Percentiles rank a stretch among this genome's conserved stretches.
Conservation (phyloP, 2,329 filamentous ascomycete genomes). For the Botrytis paeoniae region DNA sequence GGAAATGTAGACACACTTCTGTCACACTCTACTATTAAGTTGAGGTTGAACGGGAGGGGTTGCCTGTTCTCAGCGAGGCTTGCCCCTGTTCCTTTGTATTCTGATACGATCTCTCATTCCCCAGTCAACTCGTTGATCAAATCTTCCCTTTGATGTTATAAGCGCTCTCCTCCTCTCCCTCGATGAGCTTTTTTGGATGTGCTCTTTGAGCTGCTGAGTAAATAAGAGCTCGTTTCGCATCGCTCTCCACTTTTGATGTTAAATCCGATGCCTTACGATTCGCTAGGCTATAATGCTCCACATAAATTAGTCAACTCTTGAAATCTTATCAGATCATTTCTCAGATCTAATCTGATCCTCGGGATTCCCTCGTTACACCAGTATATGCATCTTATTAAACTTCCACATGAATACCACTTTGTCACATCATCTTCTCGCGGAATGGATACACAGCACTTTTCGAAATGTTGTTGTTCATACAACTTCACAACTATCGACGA, state of each 20-base stretch:
- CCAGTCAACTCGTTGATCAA: not conserved
- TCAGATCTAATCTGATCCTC: slow-evolving; percentile 15
- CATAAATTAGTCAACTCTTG: not conserved
- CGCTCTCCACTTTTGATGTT: not conserved
- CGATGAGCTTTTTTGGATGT: not conserved
- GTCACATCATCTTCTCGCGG: not conserved
- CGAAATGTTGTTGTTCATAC: not conserved
- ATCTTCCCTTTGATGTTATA: not conserved
- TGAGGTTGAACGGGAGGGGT: not conserved
- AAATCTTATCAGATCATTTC: slow-evolving; percentile 11
- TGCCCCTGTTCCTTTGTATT: not conserved
- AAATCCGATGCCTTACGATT: not conserved
- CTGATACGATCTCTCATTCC: not conserved
- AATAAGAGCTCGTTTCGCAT: not conserved
- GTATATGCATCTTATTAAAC: not conserved
- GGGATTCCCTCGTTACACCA: not conserved
- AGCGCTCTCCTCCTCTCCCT: not conserved
- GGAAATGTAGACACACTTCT: not conserved
- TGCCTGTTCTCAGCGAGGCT: not conserved
- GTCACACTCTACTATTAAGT: no score
- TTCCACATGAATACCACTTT: slow-evolving; percentile 11
- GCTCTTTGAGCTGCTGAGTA: not conserved
- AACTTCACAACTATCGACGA: not conserved
- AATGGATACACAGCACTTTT: slow-evolving; percentile 1
- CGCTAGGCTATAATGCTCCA: not conserved